Conservation (phyloP, 2,329 filamentous ascomycete species). For the Trichothecium roseum region DNA sequence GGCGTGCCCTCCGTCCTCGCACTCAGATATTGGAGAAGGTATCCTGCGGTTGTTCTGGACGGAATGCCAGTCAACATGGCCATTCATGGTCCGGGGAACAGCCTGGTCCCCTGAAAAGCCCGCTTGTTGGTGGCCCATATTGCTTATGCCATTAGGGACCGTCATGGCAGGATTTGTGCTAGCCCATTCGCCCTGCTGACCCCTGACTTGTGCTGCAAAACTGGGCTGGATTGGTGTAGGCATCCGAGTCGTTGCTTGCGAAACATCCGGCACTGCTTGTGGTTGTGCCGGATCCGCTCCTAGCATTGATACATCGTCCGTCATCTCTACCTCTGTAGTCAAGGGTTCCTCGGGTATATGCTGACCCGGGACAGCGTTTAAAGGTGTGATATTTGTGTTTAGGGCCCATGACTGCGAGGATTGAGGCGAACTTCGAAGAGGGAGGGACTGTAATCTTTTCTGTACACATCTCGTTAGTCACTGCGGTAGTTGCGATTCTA, state of each 20-base stretch:
- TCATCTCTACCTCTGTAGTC: constrained; percentile 41
- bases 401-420: constrained; percentile 17
- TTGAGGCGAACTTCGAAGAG: constrained; percentile 34
- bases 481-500: not conserved
- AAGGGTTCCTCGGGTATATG: constrained; percentile 8
- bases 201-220: constrained; percentile 44
- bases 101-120: constrained; percentile 29
- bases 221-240: constrained; percentile 50
- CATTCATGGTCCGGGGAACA: constrained; percentile 37
- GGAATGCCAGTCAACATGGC: constrained; percentile 37
- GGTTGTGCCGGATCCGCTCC: constrained; percentile 4
- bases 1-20: constrained; percentile 26
- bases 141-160: constrained; percentile 2
- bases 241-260: constrained; percentile 32
- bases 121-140: constrained; percentile 27
- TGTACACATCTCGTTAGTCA: constrained; percentile 15
- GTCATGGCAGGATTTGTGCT: constrained; percentile 6
- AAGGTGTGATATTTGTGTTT: constrained; percentile 24
- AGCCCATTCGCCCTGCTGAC: constrained; percentile 35
- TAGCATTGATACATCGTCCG: constrained; percentile 24
- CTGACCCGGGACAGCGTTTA: constrained; percentile 18
- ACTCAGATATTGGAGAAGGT: constrained; percentile 51
- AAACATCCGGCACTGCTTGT: not conserved
- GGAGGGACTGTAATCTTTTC: constrained; percentile 46
- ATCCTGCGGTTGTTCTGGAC: constrained; percentile 43